A percentile compares a stretch with the other conserved stretches of the same genome.
Evolutionary conservation across 129 eudicot species (phyloP).

Genomic region (Lactuca sativa): DNA sequence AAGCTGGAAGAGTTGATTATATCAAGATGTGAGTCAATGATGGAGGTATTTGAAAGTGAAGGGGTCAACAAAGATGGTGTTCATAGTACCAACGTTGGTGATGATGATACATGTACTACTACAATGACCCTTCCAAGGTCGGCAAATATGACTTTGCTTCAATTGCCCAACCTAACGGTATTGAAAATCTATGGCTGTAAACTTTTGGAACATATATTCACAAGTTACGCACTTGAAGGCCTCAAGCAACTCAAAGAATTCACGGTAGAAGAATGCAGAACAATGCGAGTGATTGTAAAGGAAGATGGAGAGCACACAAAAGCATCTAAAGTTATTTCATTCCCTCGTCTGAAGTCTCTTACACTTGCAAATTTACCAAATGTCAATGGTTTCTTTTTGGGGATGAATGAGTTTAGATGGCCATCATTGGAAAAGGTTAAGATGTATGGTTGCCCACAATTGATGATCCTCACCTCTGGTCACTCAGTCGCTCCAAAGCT

Average conservation of each 20-base stretch:
- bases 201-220: neutral
- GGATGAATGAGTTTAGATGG: neutral
- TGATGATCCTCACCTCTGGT: neutral
- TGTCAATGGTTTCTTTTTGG: slow-evolving; percentile 19
- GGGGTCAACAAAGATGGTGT: neutral
- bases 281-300: too few relatives aligned
- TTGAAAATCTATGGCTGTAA: neutral
- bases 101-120: neutral
- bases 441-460: neutral
- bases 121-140: neutral
- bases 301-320: too few relatives aligned
- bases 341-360: too few relatives aligned
- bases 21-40: neutral
- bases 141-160: neutral
- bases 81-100: neutral
- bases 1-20: neutral
- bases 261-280: too few relatives aligned
- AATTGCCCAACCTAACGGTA: neutral
- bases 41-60: neutral
- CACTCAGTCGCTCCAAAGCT: neutral
- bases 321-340: too few relatives aligned
- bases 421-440: neutral
- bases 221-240: too few relatives aligned
- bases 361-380: too few relatives aligned
- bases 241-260: too few relatives aligned